Conservation (phyloP, 306 rosid species). For the Elaeagnus macrophylla region DNA sequence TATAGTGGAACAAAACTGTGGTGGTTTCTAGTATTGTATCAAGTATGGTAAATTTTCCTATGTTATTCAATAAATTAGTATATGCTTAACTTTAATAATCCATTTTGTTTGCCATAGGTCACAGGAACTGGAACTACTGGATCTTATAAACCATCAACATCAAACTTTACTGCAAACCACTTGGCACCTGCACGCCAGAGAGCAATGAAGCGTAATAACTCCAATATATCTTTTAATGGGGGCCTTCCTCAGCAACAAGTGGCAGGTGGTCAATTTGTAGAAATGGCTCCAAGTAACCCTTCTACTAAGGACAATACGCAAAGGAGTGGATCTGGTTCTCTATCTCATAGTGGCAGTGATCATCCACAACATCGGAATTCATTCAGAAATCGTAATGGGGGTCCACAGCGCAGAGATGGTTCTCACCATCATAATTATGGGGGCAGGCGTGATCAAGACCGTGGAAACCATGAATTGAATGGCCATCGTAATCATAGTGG, state of each 20-base stretch:
- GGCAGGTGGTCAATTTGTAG: constrained; percentile 27
- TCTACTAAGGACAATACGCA: constrained; percentile 46
- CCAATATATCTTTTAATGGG: constrained; percentile 41
- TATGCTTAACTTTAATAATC: constrained; percentile 19
- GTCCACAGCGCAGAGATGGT: constrained; percentile 69
- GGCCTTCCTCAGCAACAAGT: constrained; percentile 39
- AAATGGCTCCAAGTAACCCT: constrained; percentile 33
- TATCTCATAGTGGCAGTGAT: constrained; percentile 38
- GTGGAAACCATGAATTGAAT: constrained; percentile 74
- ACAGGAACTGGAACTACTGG: constrained; percentile 31
- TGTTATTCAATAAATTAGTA: constrained; percentile 2
- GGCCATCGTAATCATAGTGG: constrained; percentile 38
- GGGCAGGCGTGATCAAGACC: constrained; percentile 70
- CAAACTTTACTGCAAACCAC: constrained; percentile 30
- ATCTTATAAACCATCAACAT: constrained; percentile 34
- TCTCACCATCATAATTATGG: constrained; percentile 51
- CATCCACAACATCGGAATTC: constrained; percentile 52
- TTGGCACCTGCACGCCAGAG: constrained; percentile 33
- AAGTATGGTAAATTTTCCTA: neutral
- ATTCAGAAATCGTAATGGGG: constrained; percentile 43
- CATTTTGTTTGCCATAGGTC: constrained; percentile 38
- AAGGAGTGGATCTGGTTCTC: constrained; percentile 42
- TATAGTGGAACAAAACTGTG: too few relatives aligned
- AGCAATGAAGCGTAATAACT: constrained; percentile 34
- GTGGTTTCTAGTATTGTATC: neutral